Conservation (phyloP, 352 stramenopile genomes). For the Bremia lactucae region DNA sequence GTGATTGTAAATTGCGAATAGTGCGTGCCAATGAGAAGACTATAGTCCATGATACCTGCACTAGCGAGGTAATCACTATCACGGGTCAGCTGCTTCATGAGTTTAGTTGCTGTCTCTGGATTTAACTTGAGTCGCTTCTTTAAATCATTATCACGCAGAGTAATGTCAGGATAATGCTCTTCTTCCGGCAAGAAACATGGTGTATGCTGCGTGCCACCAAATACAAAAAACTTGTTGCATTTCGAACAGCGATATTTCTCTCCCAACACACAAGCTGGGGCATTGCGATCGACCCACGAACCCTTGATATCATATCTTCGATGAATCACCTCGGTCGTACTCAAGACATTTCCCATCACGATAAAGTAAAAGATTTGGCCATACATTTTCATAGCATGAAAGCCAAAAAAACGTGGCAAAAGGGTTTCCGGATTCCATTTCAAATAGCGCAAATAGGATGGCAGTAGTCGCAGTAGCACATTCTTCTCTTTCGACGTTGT, state of each 20-base stretch:
- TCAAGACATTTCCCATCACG: slow-evolving; percentile 88
- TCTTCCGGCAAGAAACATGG: slow-evolving; percentile 45
- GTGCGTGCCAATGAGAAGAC: slow-evolving; percentile 78
- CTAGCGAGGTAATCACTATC: slow-evolving; percentile 79
- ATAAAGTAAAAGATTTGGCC: slow-evolving; percentile 87
- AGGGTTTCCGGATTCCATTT: slow-evolving; percentile 83
- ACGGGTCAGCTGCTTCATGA: slow-evolving; percentile 73
- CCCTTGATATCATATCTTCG: slow-evolving; percentile 88
- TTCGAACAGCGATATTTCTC: slow-evolving; percentile 77
- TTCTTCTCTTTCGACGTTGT: slow-evolving; percentile 70
- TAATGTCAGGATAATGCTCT: slow-evolving; percentile 79
- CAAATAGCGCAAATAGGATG: slow-evolving; percentile 77
- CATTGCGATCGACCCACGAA: slow-evolving; percentile 83
- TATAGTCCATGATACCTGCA: slow-evolving; percentile 88
- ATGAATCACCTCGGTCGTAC: slow-evolving; percentile 77
- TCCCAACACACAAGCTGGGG: slow-evolving; percentile 56
- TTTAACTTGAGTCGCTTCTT: slow-evolving; percentile 77
- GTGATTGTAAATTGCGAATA: slow-evolving; percentile 77
- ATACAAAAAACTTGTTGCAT: slow-evolving; percentile 78
- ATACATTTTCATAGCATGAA: slow-evolving; percentile 89
- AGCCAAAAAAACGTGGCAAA: slow-evolving; percentile 83
- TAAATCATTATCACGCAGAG: slow-evolving; percentile 76
- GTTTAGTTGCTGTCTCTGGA: slow-evolving; percentile 27
- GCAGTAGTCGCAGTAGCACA: slow-evolving; percentile 71
- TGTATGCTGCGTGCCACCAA: slow-evolving; percentile 33